Evolutionary conservation across 2,329 filamentous ascomycete species (phyloP), one percentile per base, ranked within the genome.

Genomic region (Fusarium anguioides): DNA sequence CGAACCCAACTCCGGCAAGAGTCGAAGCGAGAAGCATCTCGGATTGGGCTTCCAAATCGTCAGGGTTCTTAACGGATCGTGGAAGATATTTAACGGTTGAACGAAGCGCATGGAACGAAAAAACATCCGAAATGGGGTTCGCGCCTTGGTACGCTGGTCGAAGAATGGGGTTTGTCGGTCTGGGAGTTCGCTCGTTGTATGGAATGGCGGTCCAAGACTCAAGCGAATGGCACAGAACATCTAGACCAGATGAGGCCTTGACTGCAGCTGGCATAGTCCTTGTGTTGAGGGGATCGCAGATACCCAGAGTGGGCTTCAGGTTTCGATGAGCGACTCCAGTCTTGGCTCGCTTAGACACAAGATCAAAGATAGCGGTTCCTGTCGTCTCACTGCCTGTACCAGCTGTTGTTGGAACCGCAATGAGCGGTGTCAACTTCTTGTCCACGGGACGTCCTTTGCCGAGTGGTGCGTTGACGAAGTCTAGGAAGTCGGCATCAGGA

Each of bases 151-250:
- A 99, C 0, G 96, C 94, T 0, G 96, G 96, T 6, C 96, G 86
- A 61, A 95, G 85, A 71, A 99, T 92, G 0, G 96, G 96, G 77
- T 99, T 98, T 6, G 87, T 81, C 1, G 96, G 96, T 4, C 95
- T 85, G 0, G 96, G 96, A 1, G 84, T 88, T 48, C 96, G 89
- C 83, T 97, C 91, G 72, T 92, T 86, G 82, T 93, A 99, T 0
- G 96, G 96, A 66, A 99, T 98, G 4, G 96, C 96, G 1, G 96
- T 99, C 93, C 95, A 99, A 6, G 92, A 96, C 79, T 99, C 96
- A 36, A 99, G 88, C 14, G 91, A 90, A 81, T 99, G 96, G 78
- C 95, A 99, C 35, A 99, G 86, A 4, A 99, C 96, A 75, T 99
- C 96, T 2, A 99, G 86, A 3, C 96, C 96, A 0, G 94, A 97